Conservation (phyloP, 805 yeast species). For the Henningerozyma blattae region DNA sequence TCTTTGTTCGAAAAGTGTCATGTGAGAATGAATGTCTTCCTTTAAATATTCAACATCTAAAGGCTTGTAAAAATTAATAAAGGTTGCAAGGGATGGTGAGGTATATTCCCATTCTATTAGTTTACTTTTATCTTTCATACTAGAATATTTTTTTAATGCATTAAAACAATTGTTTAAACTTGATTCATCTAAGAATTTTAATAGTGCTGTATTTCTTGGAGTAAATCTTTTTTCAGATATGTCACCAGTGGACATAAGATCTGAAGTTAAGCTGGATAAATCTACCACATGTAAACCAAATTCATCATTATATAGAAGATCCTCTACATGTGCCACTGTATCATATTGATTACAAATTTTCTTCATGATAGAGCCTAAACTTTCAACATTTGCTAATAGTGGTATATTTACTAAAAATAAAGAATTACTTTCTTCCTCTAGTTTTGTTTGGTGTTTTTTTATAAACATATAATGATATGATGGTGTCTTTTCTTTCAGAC, state of each 20-base stretch:
- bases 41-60: constrained; percentile 40
- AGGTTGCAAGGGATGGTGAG: constrained; percentile 29
- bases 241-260: constrained; percentile 29
- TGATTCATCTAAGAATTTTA: constrained; percentile 63
- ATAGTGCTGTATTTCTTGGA: constrained; percentile 64
- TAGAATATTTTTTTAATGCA: constrained; percentile 44
- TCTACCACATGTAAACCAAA: constrained; percentile 36
- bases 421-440: constrained; percentile 35
- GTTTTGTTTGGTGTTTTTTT: constrained; percentile 48
- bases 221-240: constrained; percentile 30
- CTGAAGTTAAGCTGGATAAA: constrained; percentile 48
- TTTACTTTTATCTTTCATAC: constrained; percentile 33
- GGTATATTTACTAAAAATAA: constrained; percentile 76
- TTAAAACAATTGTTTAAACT: constrained; percentile 38
- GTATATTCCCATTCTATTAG: constrained; percentile 26
- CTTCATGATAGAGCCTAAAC: constrained; percentile 45
- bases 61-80: constrained; percentile 31
- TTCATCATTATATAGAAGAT: constrained; percentile 31
- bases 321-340: constrained; percentile 53
- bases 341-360: constrained; percentile 31
- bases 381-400: constrained; percentile 38
- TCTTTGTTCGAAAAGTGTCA: constrained; percentile 55
- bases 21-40: constrained; percentile 43
- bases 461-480: constrained; percentile 45
- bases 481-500: constrained; percentile 3